Evolutionary conservation across 1,284 basidiomycete species (phyloP).

Genomic region (Ceratobasidium sp.): DNA sequence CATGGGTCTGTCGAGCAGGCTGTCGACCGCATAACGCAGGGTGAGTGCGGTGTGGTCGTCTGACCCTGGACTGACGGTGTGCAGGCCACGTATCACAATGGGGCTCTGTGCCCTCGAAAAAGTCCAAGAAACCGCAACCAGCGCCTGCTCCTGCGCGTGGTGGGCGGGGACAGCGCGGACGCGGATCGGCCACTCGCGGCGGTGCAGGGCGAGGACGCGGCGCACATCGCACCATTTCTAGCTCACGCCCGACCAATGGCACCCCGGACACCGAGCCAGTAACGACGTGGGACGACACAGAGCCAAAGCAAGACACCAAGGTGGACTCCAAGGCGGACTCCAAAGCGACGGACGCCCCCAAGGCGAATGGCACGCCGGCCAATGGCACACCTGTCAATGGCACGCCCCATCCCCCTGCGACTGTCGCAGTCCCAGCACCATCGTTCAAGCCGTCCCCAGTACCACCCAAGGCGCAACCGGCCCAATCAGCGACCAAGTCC

Average conservation of each 20-base stretch:
- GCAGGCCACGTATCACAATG: slow-evolving; percentile 81
- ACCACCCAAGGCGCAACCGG: slow-evolving; percentile 4
- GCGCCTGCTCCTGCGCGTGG: slow-evolving; percentile 52
- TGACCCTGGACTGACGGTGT: slow-evolving; percentile 25
- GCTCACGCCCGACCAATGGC: slow-evolving; percentile 10
- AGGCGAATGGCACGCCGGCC: slow-evolving; percentile 64
- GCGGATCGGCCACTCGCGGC: slow-evolving; percentile 65
- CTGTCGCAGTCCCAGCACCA: not conserved
- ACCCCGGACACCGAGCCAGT: slow-evolving; percentile 61
- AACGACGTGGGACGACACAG: slow-evolving; percentile 41
- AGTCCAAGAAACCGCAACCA: slow-evolving; percentile 70
- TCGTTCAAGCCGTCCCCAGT: slow-evolving; percentile 15
- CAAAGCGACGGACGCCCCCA: slow-evolving; percentile 69
- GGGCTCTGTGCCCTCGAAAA: slow-evolving; percentile 87
- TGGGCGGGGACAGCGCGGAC: slow-evolving; percentile 66
- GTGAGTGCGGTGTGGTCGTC: slow-evolving; percentile 52
- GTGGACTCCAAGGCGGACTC: not conserved
- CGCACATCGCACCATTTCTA: slow-evolving; percentile 18
- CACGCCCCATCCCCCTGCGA: slow-evolving; percentile 8
- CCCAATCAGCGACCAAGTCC: not conserved
- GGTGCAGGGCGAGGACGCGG: slow-evolving; percentile 65
- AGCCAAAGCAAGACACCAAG: slow-evolving; percentile 59
- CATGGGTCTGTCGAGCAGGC: slow-evolving; percentile 77
- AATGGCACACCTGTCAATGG: slow-evolving; percentile 51
- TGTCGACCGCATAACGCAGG: slow-evolving; percentile 79